A percentile compares a stretch with the other conserved stretches of the same genome.
Evolutionary conservation across 345 rosid genomes (phyloP).

Genomic region (Populus simonii): DNA sequence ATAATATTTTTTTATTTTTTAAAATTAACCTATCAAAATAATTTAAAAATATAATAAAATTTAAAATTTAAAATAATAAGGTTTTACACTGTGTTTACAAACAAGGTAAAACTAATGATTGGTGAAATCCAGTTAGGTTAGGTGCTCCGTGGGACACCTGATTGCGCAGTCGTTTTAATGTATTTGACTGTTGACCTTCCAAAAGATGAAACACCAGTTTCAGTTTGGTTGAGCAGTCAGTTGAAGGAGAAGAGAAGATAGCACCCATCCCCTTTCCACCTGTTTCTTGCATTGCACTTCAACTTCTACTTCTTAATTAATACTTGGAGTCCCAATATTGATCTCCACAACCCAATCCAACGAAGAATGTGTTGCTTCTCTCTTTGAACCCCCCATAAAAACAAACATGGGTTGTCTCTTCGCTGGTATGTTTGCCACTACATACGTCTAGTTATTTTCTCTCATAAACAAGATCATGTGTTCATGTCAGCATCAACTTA

Average conservation of each 20-base stretch:
- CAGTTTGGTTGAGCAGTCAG: conserved; percentile 43
- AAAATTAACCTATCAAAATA: too few species aligned
- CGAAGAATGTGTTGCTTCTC: not conserved
- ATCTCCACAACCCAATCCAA: not conserved
- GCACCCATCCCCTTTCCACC: not conserved
- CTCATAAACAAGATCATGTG: too few species aligned
- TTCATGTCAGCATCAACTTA: too few species aligned
- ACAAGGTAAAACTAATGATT: not conserved
- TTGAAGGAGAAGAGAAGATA: not conserved
- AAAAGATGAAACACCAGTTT: conserved; percentile 34
- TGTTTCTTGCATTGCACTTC: conserved; percentile 19
- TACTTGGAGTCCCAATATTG: too few species aligned
- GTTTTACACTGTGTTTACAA: too few species aligned
- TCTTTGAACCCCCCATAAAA: not conserved
- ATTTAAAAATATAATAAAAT: too few species aligned
- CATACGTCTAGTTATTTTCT: not conserved
- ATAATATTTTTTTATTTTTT: too few species aligned
- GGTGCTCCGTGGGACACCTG: not conserved
- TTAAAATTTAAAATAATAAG: too few species aligned
- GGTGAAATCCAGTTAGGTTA: not conserved
- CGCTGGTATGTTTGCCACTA: conserved; percentile 22
- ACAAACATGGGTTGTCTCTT: not conserved
- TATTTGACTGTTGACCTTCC: conserved; percentile 33
- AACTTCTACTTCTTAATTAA: conserved; percentile 17
- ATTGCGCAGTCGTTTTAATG: not conserved